phyloP scores from a whole-genome alignment of 75 land plant species.

The Ceratopteris richardii region DNA sequence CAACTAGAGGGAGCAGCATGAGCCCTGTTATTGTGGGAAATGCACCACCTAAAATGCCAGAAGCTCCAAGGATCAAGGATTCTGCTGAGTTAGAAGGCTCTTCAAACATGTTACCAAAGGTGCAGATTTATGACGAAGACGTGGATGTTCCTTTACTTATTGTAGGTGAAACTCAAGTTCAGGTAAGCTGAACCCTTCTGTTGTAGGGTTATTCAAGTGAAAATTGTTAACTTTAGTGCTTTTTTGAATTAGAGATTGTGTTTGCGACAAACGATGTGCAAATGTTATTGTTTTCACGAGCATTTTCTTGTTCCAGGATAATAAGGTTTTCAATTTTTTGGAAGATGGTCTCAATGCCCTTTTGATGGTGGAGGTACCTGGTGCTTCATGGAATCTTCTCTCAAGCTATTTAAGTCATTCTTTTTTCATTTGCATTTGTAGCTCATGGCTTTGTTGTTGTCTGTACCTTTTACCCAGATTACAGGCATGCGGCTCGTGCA shows the following conservation, averaged over 20 bases:
- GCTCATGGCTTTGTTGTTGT: constrained; percentile 7
- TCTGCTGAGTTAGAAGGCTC: constrained; percentile 32
- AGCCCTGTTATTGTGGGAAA: constrained; percentile 61
- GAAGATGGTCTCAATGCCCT: constrained; percentile 82
- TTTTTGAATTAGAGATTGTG: neutral
- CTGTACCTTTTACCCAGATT: constrained; percentile 10
- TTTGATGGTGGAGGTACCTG: constrained; percentile 72
- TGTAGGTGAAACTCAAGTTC: constrained; percentile 46
- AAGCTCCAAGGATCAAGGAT: constrained; percentile 41
- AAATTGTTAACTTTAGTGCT: no score
- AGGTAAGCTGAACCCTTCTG: constrained; percentile 27
- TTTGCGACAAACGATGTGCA: no score
- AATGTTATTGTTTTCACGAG: no score
- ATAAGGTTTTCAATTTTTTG: constrained; percentile 42
- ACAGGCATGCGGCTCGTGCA: constrained; percentile 30
- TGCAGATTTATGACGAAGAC: constrained; percentile 72
- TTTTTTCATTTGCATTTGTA: no score
- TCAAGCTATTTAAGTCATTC: no score
- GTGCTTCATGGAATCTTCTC: no score
- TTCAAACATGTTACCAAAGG: constrained; percentile 32
- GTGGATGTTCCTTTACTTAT: constrained; percentile 56
- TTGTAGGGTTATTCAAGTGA: no score
- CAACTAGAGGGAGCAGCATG: constrained; percentile 23
- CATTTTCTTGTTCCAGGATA: constrained; percentile 39
- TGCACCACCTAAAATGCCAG: constrained; percentile 17